Percentiles rank a stretch among this genome's conserved stretches.
Conservation (phyloP, 164 flowering plant species). For the Protea cynaroides region DNA sequence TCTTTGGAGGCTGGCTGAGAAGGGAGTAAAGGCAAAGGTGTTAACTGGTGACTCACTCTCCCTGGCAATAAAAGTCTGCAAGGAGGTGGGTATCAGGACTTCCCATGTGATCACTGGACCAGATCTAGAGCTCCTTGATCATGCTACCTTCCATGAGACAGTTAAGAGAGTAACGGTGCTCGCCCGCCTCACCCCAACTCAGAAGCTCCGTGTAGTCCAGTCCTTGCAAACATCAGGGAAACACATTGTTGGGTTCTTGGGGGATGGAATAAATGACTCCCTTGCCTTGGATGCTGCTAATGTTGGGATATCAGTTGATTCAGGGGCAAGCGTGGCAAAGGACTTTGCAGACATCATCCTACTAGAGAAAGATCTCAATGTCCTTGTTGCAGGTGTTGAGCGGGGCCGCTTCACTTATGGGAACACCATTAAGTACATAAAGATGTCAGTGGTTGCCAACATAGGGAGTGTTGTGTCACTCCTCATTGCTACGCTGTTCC, state of each 20-base stretch:
- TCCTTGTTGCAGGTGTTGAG: slow-evolving; percentile 64
- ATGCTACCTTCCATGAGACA: slow-evolving; percentile 53
- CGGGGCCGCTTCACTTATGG: slow-evolving; percentile 57
- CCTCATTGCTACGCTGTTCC: slow-evolving; percentile 39
- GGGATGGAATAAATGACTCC: slow-evolving; percentile 74
- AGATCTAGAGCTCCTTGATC: slow-evolving; percentile 55
- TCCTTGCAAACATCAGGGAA: slow-evolving; percentile 53
- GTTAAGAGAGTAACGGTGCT: slow-evolving; percentile 60
- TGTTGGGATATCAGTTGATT: slow-evolving; percentile 72
- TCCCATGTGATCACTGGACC: slow-evolving; percentile 66
- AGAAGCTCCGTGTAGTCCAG: slow-evolving; percentile 66
- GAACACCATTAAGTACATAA: slow-evolving; percentile 77
- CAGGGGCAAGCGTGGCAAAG: slow-evolving; percentile 68
- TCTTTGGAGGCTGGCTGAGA: slow-evolving; percentile 57
- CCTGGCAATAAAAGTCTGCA: slow-evolving; percentile 56
- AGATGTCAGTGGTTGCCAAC: slow-evolving; percentile 57
- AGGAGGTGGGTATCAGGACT: slow-evolving; percentile 71
- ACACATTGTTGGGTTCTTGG: slow-evolving; percentile 70
- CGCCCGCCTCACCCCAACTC: slow-evolving; percentile 75
- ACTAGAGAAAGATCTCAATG: slow-evolving; percentile 74
- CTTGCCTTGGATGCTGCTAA: slow-evolving; percentile 70
- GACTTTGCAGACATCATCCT: slow-evolving; percentile 69
- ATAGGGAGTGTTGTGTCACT: slow-evolving; percentile 56
- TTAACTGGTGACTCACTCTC: slow-evolving; percentile 68
- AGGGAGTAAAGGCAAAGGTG: slow-evolving; percentile 72